phyloP scores from a whole-genome alignment of 2,329 filamentous ascomycete genomes.

The Cladosporium sp. region DNA sequence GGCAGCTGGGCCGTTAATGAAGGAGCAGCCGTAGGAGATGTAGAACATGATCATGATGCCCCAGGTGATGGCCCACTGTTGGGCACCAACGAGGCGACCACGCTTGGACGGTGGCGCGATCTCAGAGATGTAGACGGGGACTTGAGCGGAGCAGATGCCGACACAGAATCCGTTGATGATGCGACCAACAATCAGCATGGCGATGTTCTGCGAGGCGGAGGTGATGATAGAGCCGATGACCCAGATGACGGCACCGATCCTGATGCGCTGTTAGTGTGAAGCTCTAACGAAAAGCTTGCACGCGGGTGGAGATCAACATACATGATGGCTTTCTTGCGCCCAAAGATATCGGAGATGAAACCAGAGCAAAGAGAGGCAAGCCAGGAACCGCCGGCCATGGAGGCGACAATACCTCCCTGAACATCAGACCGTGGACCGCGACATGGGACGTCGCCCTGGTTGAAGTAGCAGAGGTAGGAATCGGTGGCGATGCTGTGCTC shows the following conservation, averaged over 20 bases:
- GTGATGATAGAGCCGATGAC: conserved; percentile 58
- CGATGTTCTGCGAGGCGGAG: conserved; percentile 59
- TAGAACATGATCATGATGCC: conserved; percentile 65
- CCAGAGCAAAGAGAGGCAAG: conserved; percentile 57
- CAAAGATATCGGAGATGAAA: conserved; percentile 52
- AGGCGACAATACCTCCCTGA: conserved; percentile 64
- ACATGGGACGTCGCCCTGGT: conserved; percentile 47
- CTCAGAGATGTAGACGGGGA: conserved; percentile 65
- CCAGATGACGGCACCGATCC: conserved; percentile 37
- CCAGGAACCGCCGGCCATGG: conserved; percentile 67
- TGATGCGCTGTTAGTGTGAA: not conserved
- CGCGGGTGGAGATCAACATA: not conserved
- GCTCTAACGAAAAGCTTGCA: not conserved
- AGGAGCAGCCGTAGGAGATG: conserved; percentile 60
- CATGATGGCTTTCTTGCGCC: conserved; percentile 51
- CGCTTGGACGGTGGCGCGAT: conserved; percentile 55
- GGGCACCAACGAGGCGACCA: conserved; percentile 63
- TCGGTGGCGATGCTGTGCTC: conserved; percentile 46
- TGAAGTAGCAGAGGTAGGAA: conserved; percentile 64
- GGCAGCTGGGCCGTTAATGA: conserved; percentile 50
- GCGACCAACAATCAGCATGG: conserved; percentile 67
- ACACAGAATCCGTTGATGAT: conserved; percentile 68
- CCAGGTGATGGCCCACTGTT: conserved; percentile 67
- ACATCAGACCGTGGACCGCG: conserved; percentile 50
- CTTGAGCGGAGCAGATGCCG: conserved; percentile 66